Percentiles rank a stretch among this genome's conserved stretches.
Conservation (phyloP, 1,284 basidiomycete genomes). For the Boletellus deceptivus region DNA sequence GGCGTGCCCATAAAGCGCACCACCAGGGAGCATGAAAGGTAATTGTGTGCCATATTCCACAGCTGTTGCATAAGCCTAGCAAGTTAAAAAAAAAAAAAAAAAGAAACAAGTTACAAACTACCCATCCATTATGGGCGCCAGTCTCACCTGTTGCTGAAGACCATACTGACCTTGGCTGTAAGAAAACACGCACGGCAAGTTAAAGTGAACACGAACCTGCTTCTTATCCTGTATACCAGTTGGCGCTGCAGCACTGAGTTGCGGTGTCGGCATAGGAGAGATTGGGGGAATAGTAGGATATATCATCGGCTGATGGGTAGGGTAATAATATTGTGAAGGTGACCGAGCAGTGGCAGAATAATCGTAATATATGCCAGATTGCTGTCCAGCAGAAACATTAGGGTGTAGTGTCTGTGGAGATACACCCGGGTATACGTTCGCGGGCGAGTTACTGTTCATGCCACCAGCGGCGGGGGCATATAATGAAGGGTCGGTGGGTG, state of each 20-base stretch:
- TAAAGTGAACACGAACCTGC: conserved; percentile 44
- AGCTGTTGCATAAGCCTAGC: conserved; percentile 41
- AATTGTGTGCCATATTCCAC: conserved; percentile 51
- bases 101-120: conserved; percentile 37
- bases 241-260: conserved; percentile 42
- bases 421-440: conserved; percentile 48
- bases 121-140: conserved; percentile 37
- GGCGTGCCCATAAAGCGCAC: conserved; percentile 41
- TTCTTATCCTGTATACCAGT: conserved; percentile 55
- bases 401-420: conserved; percentile 46
- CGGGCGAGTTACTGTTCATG: conserved; percentile 41
- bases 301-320: conserved; percentile 55
- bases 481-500: conserved; percentile 47
- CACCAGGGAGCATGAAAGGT: conserved; percentile 46
- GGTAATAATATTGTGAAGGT: conserved; percentile 61
- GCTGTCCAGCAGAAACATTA: conserved; percentile 45
- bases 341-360: conserved; percentile 48
- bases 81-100: conserved; percentile 37
- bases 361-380: conserved; percentile 60
- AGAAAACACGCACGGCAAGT: conserved; percentile 6
- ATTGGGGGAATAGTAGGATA: conserved; percentile 50
- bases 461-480: conserved; percentile 45
- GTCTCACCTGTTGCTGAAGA: conserved; percentile 48
- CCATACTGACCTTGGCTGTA: conserved; percentile 40
- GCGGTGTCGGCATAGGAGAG: conserved; percentile 53